Evolutionary conservation across 352 stramenopile species (phyloP), one percentile per base, ranked within the genome.

Genomic region (Globisporangium acanthophoron): DNA sequence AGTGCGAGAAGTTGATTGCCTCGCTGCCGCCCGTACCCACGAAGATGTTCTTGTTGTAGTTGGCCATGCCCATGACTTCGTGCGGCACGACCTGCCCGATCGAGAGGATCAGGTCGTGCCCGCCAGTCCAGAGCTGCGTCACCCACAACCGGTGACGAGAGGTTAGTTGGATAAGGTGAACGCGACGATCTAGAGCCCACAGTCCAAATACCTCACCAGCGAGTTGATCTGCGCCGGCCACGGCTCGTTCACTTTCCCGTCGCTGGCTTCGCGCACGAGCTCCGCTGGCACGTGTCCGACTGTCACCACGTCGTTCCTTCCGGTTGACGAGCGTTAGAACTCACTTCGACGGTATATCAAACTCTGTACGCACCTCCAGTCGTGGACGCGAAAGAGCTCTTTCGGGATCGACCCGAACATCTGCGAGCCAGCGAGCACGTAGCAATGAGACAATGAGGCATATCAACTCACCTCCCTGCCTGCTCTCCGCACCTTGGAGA

Each of bases 11-110:
- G 78, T 99, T 98, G 71, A 99, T 98, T 0, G 93, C 91, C 27
- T 98, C 94, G 40, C 95, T 92, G 18, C 82, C 86, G 15, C 83
- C 83, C n/a, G 95, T 95, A 57, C 94, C 96, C 2, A 99, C 92
- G 65, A 99, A 98, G 20, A 99, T 77, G 67, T 99, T 99, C 75
- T 99, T 99, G 83, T 98, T 99, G 76, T 93, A 98, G 74, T 99
- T 99, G n/a, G 96, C 95, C 96, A 99, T 99, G 16, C 96, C 96
- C 85, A 97, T 97, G 33, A 98, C 96, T 73, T 99, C 96, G 62
- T 99, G 96, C 2, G 96, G 96, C 11, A 98, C 96, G 18, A 99
- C 94, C 78, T 99, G 96, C 24, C 96, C 96, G 65, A 99, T 97
- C 9, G 92, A 98, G 5, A 99, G 59, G 24, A 99, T 88, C 20